A percentile compares a stretch with the other conserved stretches of the same genome.
Evolutionary conservation across 2,329 filamentous ascomycete species (phyloP).

Genomic region (Exophiala xenobiotica): DNA sequence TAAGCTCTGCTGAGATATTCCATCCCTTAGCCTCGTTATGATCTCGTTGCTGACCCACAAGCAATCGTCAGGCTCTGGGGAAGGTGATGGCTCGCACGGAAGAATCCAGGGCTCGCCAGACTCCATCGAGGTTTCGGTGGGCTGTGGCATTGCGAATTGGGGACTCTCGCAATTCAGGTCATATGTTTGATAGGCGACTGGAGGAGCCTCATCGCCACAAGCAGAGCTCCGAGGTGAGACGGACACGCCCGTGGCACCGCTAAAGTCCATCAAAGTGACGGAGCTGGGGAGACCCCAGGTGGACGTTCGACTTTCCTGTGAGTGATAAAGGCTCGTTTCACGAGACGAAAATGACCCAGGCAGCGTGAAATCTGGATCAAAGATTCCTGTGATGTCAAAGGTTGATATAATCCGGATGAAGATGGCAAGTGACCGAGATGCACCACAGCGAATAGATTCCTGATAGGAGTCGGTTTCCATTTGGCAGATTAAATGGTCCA

Average conservation of each 20-base stretch:
- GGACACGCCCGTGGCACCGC: no score
- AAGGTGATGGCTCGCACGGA: no score
- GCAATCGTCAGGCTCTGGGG: no score
- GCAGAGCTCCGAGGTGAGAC: no score
- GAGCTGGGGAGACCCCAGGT: not conserved
- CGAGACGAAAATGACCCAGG: not conserved
- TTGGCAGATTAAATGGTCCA: not conserved
- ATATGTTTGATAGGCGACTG: no score
- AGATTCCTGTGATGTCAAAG: not conserved
- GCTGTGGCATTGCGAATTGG: no score
- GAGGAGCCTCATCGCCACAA: no score
- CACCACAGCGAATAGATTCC: constrained; percentile 1
- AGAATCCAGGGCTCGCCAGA: no score
- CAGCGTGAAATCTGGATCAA: not conserved
- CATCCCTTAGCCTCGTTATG: not conserved
- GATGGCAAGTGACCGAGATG: not conserved
- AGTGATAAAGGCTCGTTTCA: not conserved
- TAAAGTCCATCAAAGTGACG: not conserved
- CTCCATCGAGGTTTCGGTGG: no score
- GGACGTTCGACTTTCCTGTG: not conserved
- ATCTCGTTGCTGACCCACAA: constrained; percentile 2
- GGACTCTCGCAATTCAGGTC: no score
- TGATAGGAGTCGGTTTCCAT: constrained; percentile 1
- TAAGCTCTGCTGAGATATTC: not conserved
- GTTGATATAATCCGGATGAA: constrained; percentile 1